Percentiles rank a stretch among this genome's conserved stretches.
Evolutionary conservation across 345 rosid species (phyloP).

Genomic region (Hirschfeldia incana): DNA sequence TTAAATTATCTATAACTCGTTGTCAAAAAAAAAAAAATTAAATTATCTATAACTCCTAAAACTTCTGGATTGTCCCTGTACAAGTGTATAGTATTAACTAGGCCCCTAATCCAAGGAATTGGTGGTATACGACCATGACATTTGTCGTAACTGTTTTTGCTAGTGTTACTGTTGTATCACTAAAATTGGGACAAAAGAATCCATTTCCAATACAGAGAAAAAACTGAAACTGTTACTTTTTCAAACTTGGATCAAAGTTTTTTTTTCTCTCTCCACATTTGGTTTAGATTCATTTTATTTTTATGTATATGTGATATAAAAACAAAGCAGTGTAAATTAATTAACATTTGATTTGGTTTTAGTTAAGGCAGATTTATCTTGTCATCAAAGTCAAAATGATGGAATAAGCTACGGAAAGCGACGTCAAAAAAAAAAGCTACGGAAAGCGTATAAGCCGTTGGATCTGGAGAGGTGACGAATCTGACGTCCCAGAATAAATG

Average conservation of each 20-base stretch:
- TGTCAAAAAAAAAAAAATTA: too few species aligned
- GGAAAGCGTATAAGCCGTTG: neutral
- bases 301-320: neutral
- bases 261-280: neutral
- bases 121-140: neutral
- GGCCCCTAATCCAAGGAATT: neutral
- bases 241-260: neutral
- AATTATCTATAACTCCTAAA: neutral
- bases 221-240: neutral
- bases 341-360: neutral
- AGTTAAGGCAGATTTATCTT: neutral
- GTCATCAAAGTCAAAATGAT: constrained; percentile 6
- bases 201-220: neutral
- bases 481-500: constrained; percentile 19
- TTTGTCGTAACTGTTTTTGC: neutral
- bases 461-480: constrained; percentile 21
- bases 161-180: neutral
- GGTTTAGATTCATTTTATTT: neutral
- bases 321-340: neutral
- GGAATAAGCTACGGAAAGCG: neutral
- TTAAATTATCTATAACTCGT: neutral
- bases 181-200: neutral
- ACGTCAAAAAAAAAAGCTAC: too few species aligned
- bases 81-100: neutral
- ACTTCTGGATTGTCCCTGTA: neutral